Evolutionary conservation across 306 rosid species (phyloP).

Genomic region (Casuarina glauca): DNA sequence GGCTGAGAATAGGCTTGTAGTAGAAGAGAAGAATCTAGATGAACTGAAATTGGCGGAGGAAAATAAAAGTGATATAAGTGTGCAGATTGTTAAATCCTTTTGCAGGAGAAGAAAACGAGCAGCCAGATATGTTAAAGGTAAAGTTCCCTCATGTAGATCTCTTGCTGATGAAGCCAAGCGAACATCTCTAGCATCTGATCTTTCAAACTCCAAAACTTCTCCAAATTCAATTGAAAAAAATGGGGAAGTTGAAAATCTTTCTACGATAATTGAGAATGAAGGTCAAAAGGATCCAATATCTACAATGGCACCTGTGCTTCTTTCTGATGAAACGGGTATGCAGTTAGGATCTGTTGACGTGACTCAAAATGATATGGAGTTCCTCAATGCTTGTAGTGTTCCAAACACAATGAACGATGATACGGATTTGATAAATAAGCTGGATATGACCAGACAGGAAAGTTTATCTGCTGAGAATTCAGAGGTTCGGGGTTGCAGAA

Average conservation of each 20-base stretch:
- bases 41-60: slow-evolving; percentile 1
- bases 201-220: slow-evolving; percentile 35
- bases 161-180: slow-evolving; percentile 33
- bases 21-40: slow-evolving; percentile 35
- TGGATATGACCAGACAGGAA: slow-evolving; percentile 45
- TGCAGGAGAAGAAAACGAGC: slow-evolving; percentile 43
- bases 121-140: slow-evolving; percentile 21
- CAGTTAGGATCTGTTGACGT: slow-evolving; percentile 32
- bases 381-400: slow-evolving; percentile 39
- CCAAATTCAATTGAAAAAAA: slow-evolving; percentile 22
- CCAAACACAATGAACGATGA: slow-evolving; percentile 37
- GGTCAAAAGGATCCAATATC: slow-evolving; percentile 41
- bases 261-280: slow-evolving; percentile 36
- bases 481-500: slow-evolving; percentile 38
- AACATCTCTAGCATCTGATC: slow-evolving; percentile 33
- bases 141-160: slow-evolving; percentile 29
- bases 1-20: slow-evolving; percentile 33
- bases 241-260: slow-evolving; percentile 35
- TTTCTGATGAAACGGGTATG: slow-evolving; percentile 27
- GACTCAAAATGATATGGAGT: slow-evolving; percentile 35
- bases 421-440: slow-evolving; percentile 36
- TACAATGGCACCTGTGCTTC: slow-evolving; percentile 20
- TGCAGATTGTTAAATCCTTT: slow-evolving; percentile 27
- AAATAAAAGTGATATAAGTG: not conserved
- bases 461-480: slow-evolving; percentile 39